Evolutionary conservation across 495 filamentous ascomycete genomes (phyloP).

Genomic region (Thermothielavioides terrestris): DNA sequence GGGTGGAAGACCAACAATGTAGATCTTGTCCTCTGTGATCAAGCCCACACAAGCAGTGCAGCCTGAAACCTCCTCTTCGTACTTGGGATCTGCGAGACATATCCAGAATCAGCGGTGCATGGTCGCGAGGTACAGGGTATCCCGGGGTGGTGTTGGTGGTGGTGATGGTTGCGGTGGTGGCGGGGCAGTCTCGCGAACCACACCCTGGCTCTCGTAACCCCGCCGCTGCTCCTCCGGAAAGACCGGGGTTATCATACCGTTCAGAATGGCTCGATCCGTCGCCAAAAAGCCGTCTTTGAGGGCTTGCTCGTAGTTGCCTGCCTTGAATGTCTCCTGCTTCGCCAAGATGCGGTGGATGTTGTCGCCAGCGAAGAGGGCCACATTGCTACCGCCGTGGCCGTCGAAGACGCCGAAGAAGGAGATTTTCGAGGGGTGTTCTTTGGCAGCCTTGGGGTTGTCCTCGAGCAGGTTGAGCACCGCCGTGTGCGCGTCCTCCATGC

Average conservation of each 20-base stretch:
- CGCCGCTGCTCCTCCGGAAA: conserved; percentile 16
- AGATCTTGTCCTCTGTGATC: conserved; percentile 85
- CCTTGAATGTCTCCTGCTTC: conserved; percentile 87
- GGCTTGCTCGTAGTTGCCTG: conserved; percentile 86
- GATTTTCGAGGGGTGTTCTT: conserved; percentile 61
- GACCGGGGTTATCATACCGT: conserved; percentile 50
- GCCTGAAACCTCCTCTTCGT: conserved; percentile 95
- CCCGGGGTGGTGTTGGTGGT: background rate
- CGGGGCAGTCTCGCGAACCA: background rate
- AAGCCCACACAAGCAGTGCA: conserved; percentile 90
- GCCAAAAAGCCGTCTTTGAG: conserved; percentile 96
- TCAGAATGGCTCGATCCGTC: conserved; percentile 90
- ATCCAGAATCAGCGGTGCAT: conserved; percentile 17
- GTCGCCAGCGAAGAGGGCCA: conserved; percentile 85
- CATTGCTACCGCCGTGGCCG: conserved; percentile 94
- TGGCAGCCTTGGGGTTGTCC: conserved; percentile 46
- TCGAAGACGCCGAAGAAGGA: conserved; percentile 98
- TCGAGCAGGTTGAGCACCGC: conserved; percentile 78
- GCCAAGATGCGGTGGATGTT: conserved; percentile 88
- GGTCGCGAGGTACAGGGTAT: background rate
- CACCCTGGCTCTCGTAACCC: background rate
- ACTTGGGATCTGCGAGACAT: conserved; percentile 68
- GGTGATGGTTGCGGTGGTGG: too few species aligned
- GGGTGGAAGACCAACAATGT: conserved; percentile 54
- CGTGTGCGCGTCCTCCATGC: conserved; percentile 96